Base-by-base conservation (phyloP, 2,329 filamentous ascomycete species). In the Helotiales sp. region DNA sequence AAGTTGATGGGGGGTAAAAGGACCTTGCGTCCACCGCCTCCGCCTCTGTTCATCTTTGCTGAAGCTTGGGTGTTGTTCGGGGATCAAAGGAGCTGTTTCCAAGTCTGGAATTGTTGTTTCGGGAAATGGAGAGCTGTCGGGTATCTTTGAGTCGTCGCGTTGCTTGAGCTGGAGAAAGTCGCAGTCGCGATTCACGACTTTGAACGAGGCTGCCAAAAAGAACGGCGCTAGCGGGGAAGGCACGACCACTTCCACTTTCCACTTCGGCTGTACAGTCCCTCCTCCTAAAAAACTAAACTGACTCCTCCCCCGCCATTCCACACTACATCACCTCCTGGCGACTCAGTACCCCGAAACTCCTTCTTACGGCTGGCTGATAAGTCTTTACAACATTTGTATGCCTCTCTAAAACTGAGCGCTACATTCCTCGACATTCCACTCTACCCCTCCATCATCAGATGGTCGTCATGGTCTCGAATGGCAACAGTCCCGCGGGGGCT, bases 1-100 rank as follows among this genome's bases (percentile, higher is more conserved):
- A 93, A 93, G 82, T 96, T 94, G 83, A 93, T 93, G 1, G 90
- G 90, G 67, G 90, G 89, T 73, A 92, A 85, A 71, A 92, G 85
- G 72, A 91, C 91, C 82, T 89, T 89, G 77, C 85, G 82, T 74
- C 84, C 86, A 70, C 75, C 76, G 57, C 76, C 77, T 68, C 76
- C 76, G 52, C 77, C 76, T 71, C 77, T 73, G 65, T 78, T 76
- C 77, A 79, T 79, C 13, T 61, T 74, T 49, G 40, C 24, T 32
- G 26, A 43, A n/a, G 13, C 6, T 54, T 17, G 49, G 34, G 7
- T 22, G 8, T 43, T 32, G 32, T 34, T 26, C 13, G 22, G 17
- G 52, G 63, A 30, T 55, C 61, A 10, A 32, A 49, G 52, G 50
- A 43, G 7, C 22, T n/a, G n/a, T n/a, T 34, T 40, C 45, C 45